Evolutionary conservation across 1,139 yeast species (phyloP).

Genomic region (Geotrichum klebahnii): DNA sequence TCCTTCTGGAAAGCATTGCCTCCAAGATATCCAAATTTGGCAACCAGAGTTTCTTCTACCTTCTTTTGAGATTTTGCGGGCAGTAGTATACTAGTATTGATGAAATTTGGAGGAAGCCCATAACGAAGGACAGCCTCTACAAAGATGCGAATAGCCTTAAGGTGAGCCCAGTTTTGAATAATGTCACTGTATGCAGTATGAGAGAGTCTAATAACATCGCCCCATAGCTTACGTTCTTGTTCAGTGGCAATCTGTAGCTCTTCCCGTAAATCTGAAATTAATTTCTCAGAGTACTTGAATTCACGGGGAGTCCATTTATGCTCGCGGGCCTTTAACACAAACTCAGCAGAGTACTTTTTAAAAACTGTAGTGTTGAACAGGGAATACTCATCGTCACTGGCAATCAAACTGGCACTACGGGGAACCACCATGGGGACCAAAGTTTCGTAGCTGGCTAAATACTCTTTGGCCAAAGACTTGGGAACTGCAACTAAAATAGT

Average conservation of each 20-base stretch:
- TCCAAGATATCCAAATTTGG: constrained; percentile 81
- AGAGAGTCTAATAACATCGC: constrained; percentile 75
- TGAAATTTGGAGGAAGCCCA: constrained; percentile 92
- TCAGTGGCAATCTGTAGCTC: constrained; percentile 74
- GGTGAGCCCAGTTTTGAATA: constrained; percentile 80
- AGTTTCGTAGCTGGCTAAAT: constrained; percentile 68
- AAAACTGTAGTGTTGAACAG: constrained; percentile 79
- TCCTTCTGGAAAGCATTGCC: constrained; percentile 76
- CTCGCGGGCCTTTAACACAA: constrained; percentile 70
- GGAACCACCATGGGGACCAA: constrained; percentile 83
- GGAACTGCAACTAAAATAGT: constrained; percentile 88
- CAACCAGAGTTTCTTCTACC: constrained; percentile 64
- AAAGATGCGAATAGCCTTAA: constrained; percentile 60
- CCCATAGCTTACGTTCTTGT: constrained; percentile 68
- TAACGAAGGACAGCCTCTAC: constrained; percentile 80
- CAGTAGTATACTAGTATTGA: constrained; percentile 53
- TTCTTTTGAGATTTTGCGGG: constrained; percentile 42
- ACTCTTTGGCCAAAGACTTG: constrained; percentile 54
- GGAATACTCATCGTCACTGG: constrained; percentile 69
- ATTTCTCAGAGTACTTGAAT: constrained; percentile 77
- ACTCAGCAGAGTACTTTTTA: constrained; percentile 71
- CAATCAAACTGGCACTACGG: constrained; percentile 68
- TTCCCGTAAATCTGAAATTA: constrained; percentile 63
- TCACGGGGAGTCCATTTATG: constrained; percentile 91
- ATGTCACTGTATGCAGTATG: constrained; percentile 86